These are phyloP conservation scores for Leccinum pachyderme DNA, from an alignment of 1,284 basidiomycete species.

Conservation along the genomic window DNA sequence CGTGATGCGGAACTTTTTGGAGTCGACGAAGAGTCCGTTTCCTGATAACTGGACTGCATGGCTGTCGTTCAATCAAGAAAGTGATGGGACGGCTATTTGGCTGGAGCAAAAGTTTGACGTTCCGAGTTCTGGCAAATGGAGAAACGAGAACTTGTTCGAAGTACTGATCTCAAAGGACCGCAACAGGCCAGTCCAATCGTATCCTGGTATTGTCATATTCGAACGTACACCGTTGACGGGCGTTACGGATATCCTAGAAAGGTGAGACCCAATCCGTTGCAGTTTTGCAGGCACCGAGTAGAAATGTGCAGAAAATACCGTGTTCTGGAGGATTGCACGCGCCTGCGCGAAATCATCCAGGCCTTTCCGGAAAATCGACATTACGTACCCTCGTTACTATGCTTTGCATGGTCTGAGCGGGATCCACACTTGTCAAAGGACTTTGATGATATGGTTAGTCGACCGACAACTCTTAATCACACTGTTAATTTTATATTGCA, in stretches of 20 bases:
- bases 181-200: conserved; percentile 19
- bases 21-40: conserved; percentile 26
- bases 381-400: conserved; percentile 57
- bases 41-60: conserved; percentile 51
- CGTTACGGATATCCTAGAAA: conserved; percentile 62
- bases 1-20: conserved; percentile 42
- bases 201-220: conserved; percentile 68
- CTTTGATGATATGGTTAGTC: conserved; percentile 50
- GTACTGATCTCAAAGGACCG: conserved; percentile 38
- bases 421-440: conserved; percentile 41
- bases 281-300: conserved; percentile 5
- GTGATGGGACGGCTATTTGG: conserved; percentile 75
- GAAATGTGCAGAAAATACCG: conserved; percentile 58
- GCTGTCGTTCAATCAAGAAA: conserved; percentile 69
- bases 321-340: conserved; percentile 65
- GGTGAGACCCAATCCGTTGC: conserved; percentile 37
- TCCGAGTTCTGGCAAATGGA: conserved; percentile 60
- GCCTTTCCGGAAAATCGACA: conserved; percentile 49
- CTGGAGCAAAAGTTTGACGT: conserved; percentile 69
- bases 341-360: conserved; percentile 61
- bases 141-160: conserved; percentile 54
- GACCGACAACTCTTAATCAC: background rate
- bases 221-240: conserved; percentile 65
- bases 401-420: conserved; percentile 56
- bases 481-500: conserved; percentile 24